Evolutionary conservation across 2,329 filamentous ascomycete species (phyloP).

Genomic region (Cladosporium sp.): DNA sequence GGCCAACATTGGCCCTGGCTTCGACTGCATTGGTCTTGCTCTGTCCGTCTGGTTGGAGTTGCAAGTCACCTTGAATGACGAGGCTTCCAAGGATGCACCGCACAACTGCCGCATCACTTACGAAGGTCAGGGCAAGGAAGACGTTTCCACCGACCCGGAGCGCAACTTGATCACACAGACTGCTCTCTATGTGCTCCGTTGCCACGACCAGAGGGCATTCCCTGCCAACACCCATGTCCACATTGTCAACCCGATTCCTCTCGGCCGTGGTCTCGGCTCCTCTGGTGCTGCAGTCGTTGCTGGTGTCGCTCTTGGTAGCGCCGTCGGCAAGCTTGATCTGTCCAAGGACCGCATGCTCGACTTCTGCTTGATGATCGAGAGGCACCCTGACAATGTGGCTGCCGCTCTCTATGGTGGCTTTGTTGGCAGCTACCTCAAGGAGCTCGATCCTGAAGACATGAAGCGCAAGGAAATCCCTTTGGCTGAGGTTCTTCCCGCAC

Average conservation of each 20-base stretch:
- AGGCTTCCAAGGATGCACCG: constrained; percentile 52
- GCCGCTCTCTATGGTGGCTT: constrained; percentile 95
- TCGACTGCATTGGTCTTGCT: constrained; percentile 95
- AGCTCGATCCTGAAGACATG: constrained; percentile 81
- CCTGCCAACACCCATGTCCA: constrained; percentile 84
- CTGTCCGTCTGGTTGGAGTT: constrained; percentile 92
- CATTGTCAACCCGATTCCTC: constrained; percentile 90
- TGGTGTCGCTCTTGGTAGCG: constrained; percentile 87
- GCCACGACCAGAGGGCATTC: constrained; percentile 81
- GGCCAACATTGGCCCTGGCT: constrained; percentile 94
- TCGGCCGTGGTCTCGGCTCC: constrained; percentile 89
- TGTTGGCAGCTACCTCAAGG: constrained; percentile 93
- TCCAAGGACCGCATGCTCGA: constrained; percentile 82
- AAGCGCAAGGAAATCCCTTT: constrained; percentile 90
- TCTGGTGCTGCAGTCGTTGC: constrained; percentile 94
- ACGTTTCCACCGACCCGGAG: constrained; percentile 79
- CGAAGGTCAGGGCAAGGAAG: constrained; percentile 72
- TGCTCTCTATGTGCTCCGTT: constrained; percentile 89
- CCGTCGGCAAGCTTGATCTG: constrained; percentile 75
- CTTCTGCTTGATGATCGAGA: constrained; percentile 93
- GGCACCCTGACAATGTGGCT: constrained; percentile 91
- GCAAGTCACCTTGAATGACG: constrained; percentile 68
- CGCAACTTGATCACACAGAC: constrained; percentile 91
- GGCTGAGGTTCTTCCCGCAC: constrained; percentile 85
- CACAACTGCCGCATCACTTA: constrained; percentile 90